Conservation (phyloP, 2,329 filamentous ascomycete genomes). For the Colletotrichum camelliae region DNA sequence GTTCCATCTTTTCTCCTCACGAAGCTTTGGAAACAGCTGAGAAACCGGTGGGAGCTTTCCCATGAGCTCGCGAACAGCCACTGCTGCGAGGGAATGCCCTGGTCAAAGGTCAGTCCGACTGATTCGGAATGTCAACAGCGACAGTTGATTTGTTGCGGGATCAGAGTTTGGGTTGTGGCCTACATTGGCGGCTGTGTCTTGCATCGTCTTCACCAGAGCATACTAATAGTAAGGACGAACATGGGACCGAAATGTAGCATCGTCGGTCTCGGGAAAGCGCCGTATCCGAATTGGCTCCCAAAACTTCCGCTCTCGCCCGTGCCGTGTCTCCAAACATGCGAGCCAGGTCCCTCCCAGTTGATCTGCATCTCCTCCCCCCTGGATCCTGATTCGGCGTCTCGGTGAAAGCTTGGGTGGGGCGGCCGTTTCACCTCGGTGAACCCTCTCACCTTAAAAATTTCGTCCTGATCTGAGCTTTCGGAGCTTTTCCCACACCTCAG, state of each 20-base stretch:
- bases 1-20: not conserved
- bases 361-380: not conserved
- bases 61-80: not conserved
- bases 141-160: not conserved
- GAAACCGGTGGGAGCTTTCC: not conserved
- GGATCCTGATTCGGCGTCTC: not conserved
- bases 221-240: not conserved
- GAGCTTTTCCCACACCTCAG: not conserved
- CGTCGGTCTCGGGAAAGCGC: not conserved
- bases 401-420: conserved; percentile 2
- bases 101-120: not conserved
- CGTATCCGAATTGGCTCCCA: not conserved
- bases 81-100: not conserved
- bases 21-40: not conserved
- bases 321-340: not conserved
- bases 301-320: not conserved
- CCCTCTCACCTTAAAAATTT: conserved; percentile 15
- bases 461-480: not conserved
- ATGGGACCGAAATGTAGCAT: not conserved
- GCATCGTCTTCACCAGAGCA: not conserved
- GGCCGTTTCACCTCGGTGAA: not conserved
- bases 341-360: not conserved
- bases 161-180: not conserved
- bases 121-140: not conserved
- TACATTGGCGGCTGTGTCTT: not conserved